phyloP scores from a whole-genome alignment of 805 yeast genomes.

The Starmerella etchellsii region DNA sequence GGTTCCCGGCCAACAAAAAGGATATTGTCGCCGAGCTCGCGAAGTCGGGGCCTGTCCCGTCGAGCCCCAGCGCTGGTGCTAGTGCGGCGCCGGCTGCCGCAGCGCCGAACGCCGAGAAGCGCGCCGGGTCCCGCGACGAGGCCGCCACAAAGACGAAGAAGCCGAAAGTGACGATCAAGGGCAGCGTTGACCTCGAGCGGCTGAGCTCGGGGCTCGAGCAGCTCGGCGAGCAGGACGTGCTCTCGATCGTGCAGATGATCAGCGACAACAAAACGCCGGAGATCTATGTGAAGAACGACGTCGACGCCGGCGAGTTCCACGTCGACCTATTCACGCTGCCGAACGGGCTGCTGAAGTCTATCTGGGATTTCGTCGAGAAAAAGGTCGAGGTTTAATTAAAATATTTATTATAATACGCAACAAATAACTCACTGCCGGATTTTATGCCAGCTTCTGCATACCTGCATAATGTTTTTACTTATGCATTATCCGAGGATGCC shows the following conservation, averaged over 20 bases:
- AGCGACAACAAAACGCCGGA: constrained; percentile 90
- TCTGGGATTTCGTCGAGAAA: constrained; percentile 88
- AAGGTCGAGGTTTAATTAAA: constrained; percentile 30
- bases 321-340: constrained; percentile 92
- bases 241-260: constrained; percentile 94
- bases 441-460: no score
- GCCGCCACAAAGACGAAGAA: constrained; percentile 24
- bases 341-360: constrained; percentile 74
- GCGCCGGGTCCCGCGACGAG: constrained; percentile 27
- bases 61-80: constrained; percentile 18
- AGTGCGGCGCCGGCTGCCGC: constrained; percentile 19
- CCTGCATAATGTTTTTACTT: no score
- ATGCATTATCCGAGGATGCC: no score
- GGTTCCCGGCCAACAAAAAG: constrained; percentile 65
- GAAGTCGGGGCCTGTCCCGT: constrained; percentile 76
- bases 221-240: constrained; percentile 79
- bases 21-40: constrained; percentile 55
- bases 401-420: no score
- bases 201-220: constrained; percentile 82
- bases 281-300: constrained; percentile 90
- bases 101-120: constrained; percentile 25
- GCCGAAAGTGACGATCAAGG: constrained; percentile 32
- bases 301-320: constrained; percentile 93
- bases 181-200: constrained; percentile 74
- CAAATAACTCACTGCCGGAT: no score